Conservation (phyloP, 176 grass and related monocot species). For the Hordeum marinum region DNA sequence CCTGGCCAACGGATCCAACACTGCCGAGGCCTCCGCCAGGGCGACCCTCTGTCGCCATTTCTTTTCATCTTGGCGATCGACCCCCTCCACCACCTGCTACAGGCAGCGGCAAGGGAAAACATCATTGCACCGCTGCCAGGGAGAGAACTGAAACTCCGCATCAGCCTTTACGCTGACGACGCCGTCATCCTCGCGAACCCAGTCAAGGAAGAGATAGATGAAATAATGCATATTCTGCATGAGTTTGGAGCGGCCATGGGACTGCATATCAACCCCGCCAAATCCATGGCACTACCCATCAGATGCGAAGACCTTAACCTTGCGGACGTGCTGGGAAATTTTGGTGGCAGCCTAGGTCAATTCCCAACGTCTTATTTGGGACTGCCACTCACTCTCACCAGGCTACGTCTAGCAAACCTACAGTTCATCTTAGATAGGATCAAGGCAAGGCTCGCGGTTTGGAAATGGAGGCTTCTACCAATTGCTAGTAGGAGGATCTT, state of each 20-base stretch:
- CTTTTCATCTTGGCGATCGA: not conserved
- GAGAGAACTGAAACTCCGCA: accelerated
- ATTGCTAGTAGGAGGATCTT: no score
- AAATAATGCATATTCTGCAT: not conserved
- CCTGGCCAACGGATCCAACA: not conserved
- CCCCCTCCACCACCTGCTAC: no score
- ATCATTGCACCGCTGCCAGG: not conserved
- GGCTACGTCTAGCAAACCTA: no score
- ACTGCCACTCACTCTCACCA: no score
- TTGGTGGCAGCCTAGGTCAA: no score
- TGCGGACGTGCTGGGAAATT: no score
- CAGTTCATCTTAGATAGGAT: no score
- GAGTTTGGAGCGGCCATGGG: not conserved
- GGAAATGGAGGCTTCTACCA: no score
- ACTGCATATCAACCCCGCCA: not conserved
- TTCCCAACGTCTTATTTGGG: no score
- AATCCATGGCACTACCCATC: not conserved
- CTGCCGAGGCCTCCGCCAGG: not conserved
- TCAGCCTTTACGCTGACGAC: not conserved
- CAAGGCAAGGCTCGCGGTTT: no score
- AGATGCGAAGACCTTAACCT: not conserved
- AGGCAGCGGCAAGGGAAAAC: no score
- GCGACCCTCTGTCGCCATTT: not conserved
- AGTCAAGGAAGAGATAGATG: not conserved
- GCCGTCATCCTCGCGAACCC: not conserved